Base-by-base conservation (phyloP, 495 filamentous ascomycete species). In the Immersiella caudata region DNA sequence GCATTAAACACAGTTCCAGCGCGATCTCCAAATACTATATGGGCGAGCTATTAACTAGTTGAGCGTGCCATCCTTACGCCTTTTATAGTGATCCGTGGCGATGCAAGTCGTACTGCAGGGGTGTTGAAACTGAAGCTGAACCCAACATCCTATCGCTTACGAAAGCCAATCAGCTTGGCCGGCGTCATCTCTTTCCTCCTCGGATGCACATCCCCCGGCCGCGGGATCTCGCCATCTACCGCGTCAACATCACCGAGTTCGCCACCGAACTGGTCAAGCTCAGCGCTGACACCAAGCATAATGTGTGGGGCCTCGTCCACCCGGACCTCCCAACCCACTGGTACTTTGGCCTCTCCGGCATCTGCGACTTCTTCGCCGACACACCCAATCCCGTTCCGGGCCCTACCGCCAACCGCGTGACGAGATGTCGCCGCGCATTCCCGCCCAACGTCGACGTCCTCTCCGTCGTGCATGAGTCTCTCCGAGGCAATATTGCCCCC, bases 331-430 rank as follows among this genome's bases (percentile, higher is more conserved):
- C 62, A 22, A 33, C 11, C 0, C 36, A 46, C 11, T 65, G 62
- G 62, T 65, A 36, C 62, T 56, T 21, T 14, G 62, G 62, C 21
- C 18, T 16, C 26, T 65, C 62, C 9, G 62, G 62, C 0, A 65
- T 65, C 50, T 65, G 62, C 62, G 62, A 65, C 62, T 33, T 65
- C 50, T 59, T 29, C 25, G 26, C 56, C 12, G 22, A 27, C 11
- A 6, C 25, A 1, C 26, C 56, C 9, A 5, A 22, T 18, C 22
- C 6, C 25, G 25, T 5, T 3, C 29, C 4, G 4, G 29, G 29
- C 29, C 29, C 29, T 8, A 49, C n/a, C 50, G 27, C 26, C 16
- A 24, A 18, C 27, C 27, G n/a, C 26, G 20, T 21, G 21, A 55
- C 62, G 21, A 7, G 18, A 22, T 65, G 62, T 6, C 62, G 51